Percentiles rank a stretch among this genome's conserved stretches.
These are phyloP conservation scores for Hypsizygus ulmarius DNA, from an alignment of 1,284 basidiomycete species.

Conservation along the genomic window DNA sequence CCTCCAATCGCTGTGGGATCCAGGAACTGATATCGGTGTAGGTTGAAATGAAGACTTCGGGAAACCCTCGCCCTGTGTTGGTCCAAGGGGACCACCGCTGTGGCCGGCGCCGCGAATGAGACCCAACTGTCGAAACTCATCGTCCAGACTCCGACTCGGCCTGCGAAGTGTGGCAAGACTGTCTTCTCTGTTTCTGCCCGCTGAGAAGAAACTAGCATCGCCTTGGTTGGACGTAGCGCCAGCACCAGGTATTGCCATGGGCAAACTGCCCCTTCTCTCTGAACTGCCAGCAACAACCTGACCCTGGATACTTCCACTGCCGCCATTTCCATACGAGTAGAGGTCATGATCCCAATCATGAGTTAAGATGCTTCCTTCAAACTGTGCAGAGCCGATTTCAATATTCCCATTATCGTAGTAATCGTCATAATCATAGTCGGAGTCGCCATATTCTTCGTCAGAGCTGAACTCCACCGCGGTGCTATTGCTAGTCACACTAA, in stretches of 20 bases:
- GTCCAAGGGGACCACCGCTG: slow-evolving; percentile 11
- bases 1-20: slow-evolving; percentile 50
- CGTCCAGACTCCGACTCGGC: slow-evolving; percentile 52
- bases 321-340: slow-evolving; percentile 8
- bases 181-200: slow-evolving; percentile 44
- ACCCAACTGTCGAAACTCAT: slow-evolving; percentile 35
- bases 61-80: slow-evolving; percentile 4
- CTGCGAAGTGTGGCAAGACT: slow-evolving; percentile 50
- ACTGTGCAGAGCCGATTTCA: slow-evolving; percentile 35
- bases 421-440: slow-evolving; percentile 34
- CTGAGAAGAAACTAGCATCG: slow-evolving; percentile 14
- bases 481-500: slow-evolving; percentile 15
- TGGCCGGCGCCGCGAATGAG: slow-evolving; percentile 19
- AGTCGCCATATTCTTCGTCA: slow-evolving; percentile 48
- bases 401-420: slow-evolving; percentile 30
- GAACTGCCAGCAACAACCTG: slow-evolving; percentile 10
- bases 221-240: slow-evolving; percentile 6
- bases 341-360: slow-evolving; percentile 29
- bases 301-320: slow-evolving; percentile 17
- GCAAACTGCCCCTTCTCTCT: slow-evolving; percentile 42
- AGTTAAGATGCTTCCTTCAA: slow-evolving; percentile 23
- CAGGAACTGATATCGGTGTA: slow-evolving; percentile 39
- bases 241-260: slow-evolving; percentile 42
- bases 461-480: slow-evolving; percentile 41
- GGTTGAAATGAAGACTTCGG: slow-evolving; percentile 19